phyloP scores from a whole-genome alignment of 768 basidiomycete species.

The Lactarius psammicola region DNA sequence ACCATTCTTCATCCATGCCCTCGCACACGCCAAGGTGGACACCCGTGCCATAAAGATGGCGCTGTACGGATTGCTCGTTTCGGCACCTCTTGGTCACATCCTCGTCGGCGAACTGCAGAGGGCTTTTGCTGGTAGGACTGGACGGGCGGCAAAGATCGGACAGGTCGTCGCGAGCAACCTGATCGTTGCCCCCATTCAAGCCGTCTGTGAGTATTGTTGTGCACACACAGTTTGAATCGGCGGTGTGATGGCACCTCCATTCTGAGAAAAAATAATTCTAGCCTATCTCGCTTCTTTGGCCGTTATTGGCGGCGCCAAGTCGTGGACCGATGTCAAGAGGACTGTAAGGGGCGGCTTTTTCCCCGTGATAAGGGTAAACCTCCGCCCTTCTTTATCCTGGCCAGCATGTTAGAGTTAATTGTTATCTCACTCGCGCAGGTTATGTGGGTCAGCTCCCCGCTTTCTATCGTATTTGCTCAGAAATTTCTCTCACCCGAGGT shows the following conservation, averaged over 20 bases:
- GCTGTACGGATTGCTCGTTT: constrained; percentile 77
- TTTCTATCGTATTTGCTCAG: constrained; percentile 74
- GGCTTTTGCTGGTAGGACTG: constrained; percentile 71
- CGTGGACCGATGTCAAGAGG: constrained; percentile 58
- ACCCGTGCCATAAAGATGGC: constrained; percentile 80
- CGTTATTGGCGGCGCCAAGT: constrained; percentile 76
- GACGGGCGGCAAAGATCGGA: constrained; percentile 57
- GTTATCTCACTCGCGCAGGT: constrained; percentile 45
- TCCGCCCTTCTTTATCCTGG: not conserved
- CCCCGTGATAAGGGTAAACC: constrained; percentile 65
- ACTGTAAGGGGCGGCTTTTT: constrained; percentile 74
- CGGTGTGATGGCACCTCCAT: not conserved
- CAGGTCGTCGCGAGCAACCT: constrained; percentile 78
- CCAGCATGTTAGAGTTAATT: not conserved
- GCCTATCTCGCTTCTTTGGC: constrained; percentile 81
- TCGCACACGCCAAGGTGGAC: constrained; percentile 60
- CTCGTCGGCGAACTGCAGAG: constrained; percentile 72
- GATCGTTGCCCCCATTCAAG: constrained; percentile 73
- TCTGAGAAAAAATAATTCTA: constrained; percentile 30
- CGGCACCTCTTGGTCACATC: constrained; percentile 76
- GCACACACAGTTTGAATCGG: not conserved
- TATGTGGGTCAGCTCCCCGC: constrained; percentile 75
- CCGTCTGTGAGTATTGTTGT: constrained; percentile 48
- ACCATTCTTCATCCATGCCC: constrained; percentile 48
- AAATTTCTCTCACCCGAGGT: constrained; percentile 77